Conservation (phyloP, 1,139 yeast species). For the Geotrichum citri-aurantii region DNA sequence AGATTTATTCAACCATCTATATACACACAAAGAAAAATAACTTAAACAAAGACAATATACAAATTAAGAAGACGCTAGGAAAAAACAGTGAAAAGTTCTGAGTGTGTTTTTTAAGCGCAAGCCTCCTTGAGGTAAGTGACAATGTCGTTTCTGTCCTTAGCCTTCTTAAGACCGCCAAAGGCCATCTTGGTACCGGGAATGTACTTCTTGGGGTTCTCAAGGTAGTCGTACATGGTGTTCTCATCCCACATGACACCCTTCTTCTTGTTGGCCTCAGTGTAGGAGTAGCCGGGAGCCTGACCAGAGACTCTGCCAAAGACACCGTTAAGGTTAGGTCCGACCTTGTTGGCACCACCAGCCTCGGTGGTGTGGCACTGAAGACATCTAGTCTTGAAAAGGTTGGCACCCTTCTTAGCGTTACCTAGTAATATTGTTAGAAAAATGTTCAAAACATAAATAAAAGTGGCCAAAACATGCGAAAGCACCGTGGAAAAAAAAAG, state of each 20-base stretch:
- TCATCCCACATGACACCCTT: conserved; percentile 86
- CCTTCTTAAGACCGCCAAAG: conserved; percentile 98
- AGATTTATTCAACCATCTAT: neutral
- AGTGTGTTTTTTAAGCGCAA: conserved; percentile 4
- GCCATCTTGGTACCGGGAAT: conserved; percentile 99
- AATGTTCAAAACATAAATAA: too few species aligned
- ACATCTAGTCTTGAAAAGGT: conserved; percentile 97
- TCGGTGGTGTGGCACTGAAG: conserved; percentile 98
- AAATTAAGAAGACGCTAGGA: neutral
- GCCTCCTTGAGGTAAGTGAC: conserved; percentile 83
- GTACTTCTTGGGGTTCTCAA: conserved; percentile 99
- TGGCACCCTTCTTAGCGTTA: conserved; percentile 96
- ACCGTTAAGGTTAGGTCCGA: conserved; percentile 98
- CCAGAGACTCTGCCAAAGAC: conserved; percentile 90
- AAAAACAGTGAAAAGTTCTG: neutral
- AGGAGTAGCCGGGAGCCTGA: conserved; percentile 85
- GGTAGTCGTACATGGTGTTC: conserved; percentile 88
- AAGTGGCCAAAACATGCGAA: too few species aligned
- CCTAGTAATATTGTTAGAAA: conserved; percentile 38
- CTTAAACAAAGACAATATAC: neutral
- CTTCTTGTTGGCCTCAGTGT: conserved; percentile 97
- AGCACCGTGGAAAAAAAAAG: too few species aligned
- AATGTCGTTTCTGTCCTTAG: conserved; percentile 97
- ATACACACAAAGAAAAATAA: neutral
- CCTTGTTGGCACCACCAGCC: conserved; percentile 95